These are phyloP conservation scores for Leccinum boreale DNA, from an alignment of 768 basidiomycete genomes.

Conservation along the genomic window DNA sequence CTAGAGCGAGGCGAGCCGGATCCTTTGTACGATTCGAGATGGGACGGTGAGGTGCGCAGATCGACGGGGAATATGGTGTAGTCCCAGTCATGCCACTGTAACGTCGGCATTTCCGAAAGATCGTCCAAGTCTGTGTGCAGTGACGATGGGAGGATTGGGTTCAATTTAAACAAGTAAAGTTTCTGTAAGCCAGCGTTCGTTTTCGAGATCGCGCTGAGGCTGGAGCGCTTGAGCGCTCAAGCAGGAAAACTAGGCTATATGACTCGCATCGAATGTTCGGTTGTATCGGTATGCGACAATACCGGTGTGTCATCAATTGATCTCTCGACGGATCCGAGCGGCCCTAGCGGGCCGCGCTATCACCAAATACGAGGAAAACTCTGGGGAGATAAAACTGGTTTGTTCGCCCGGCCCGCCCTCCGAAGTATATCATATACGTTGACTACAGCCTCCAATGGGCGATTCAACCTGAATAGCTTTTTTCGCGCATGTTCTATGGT, in stretches of 20 bases:
- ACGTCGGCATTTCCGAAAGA: not conserved
- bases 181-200: not conserved
- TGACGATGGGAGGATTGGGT: not conserved
- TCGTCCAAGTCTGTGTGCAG: not conserved
- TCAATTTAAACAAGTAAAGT: not conserved
- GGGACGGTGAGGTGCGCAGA: conserved; percentile 12
- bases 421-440: not conserved
- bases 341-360: not conserved
- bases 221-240: not conserved
- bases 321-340: not conserved
- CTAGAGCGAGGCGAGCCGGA: conserved; percentile 24
- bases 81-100: not conserved
- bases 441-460: not conserved
- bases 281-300: not conserved
- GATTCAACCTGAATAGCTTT: not conserved
- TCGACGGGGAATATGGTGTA: conserved; percentile 18
- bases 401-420: not conserved
- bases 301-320: not conserved
- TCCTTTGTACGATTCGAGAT: conserved; percentile 23
- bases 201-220: not conserved
- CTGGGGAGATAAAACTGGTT: not conserved
- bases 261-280: not conserved
- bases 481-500: not conserved
- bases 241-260: not conserved
- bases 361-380: not conserved